Base-by-base conservation (phyloP, 148 eudicot genomes). In the Talinum fruticosum region DNA sequence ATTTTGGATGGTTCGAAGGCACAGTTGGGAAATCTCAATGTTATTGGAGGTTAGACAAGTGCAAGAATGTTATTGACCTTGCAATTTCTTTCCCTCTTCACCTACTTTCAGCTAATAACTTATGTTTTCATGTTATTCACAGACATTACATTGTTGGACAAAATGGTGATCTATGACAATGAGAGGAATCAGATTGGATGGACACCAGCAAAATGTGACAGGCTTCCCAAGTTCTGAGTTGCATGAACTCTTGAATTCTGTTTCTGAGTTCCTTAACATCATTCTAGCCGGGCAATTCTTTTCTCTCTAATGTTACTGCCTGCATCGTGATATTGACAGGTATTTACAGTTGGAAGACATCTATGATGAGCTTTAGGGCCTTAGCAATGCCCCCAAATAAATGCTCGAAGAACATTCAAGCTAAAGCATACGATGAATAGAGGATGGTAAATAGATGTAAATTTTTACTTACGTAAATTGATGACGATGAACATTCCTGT, bases 111-210 rank as follows among this genome's bases (percentile, higher is more conserved):
- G 66, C 66, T 62, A 28, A 28, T 62, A 62, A 10, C 28, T 1
- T 28, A 8, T 62, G 29, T 53, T 59, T 62, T 68, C 51, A 54
- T 82, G 64, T 5, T 70, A 36, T 79, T 75, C 69, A 69, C 91
- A 95, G 99, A 95, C 73, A 88, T 87, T 36, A 86, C 94, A 44
- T 13, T 95, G 86, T 92, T 84, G 81, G 91, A 90, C 77, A 92
- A 91, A 83, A 72, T 91, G 82, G 88, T 95, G 79, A 85, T 90
- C 35, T 95, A 88, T 75, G 94, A 95, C 83, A 89, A 90, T 35
- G 96, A 88, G 79, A 88, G 81, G 51, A 83, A 82, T 64, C 90
- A 74, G 80, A 87, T 95, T 29, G 99, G 99, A 78, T 95, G 99
- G 99, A 83, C 80, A 71, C 64, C 88, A n/a, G 87, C 87, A 66